Evolutionary conservation across 257 asterid genomes (phyloP).

Genomic region (Nicotiana benthamiana): DNA sequence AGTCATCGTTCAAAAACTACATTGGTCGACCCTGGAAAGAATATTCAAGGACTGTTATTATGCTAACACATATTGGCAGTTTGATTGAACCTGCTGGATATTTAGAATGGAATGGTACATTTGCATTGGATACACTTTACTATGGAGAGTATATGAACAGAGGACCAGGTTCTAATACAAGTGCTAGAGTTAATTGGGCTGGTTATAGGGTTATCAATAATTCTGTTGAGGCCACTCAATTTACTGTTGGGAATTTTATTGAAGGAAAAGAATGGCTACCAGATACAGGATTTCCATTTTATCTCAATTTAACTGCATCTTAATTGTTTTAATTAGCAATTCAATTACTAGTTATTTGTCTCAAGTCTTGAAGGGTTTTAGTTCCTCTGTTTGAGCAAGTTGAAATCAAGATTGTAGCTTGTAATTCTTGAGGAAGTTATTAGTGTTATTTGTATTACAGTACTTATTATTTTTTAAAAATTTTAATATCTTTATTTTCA

Average conservation of each 20-base stretch:
- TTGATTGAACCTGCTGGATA: slow-evolving; percentile 71
- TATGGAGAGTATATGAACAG: slow-evolving; percentile 86
- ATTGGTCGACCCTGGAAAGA: slow-evolving; percentile 90
- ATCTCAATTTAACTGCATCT: slow-evolving; percentile 51
- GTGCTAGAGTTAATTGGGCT: slow-evolving; percentile 67
- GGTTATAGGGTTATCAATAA: slow-evolving; percentile 58
- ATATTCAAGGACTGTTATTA: slow-evolving; percentile 66
- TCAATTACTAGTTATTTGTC: neutral
- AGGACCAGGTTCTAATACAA: slow-evolving; percentile 85
- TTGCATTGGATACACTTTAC: slow-evolving; percentile 52
- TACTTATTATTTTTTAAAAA: too few relatives aligned
- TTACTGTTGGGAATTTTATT: slow-evolving; percentile 59
- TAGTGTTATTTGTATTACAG: neutral
- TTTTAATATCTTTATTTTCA: too few relatives aligned
- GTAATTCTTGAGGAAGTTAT: neutral
- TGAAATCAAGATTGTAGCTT: neutral
- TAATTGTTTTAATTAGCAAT: neutral
- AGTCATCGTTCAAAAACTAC: slow-evolving; percentile 43
- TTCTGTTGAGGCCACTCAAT: slow-evolving; percentile 60
- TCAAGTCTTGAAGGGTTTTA: neutral
- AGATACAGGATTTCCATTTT: slow-evolving; percentile 43
- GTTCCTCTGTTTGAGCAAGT: neutral
- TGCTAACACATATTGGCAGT: slow-evolving; percentile 39
- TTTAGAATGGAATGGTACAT: slow-evolving; percentile 63
- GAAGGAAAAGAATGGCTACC: slow-evolving; percentile 69